Evolutionary conservation across 208 protist genomes (phyloP).

Genomic region (Naegleria lovaniensis): DNA sequence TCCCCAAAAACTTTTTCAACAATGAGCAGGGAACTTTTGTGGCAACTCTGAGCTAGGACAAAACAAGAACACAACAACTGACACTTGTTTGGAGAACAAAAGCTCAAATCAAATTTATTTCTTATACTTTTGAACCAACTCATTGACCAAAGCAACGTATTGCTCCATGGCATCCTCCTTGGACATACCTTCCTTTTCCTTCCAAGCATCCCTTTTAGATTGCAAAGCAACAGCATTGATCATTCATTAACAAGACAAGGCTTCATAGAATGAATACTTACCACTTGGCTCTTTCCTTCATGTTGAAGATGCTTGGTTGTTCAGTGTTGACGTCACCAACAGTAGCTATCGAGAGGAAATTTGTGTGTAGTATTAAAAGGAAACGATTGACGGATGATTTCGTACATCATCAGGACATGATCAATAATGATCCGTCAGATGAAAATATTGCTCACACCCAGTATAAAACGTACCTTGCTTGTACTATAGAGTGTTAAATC

Average conservation of each 20-base stretch:
- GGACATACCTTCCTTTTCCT: slow-evolving; percentile 70
- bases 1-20: too few species aligned
- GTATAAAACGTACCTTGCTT: not conserved
- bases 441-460: too few species aligned
- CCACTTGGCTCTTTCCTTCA: slow-evolving; percentile 5
- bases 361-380: too few species aligned
- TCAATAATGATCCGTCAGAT: too few species aligned
- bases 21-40: too few species aligned
- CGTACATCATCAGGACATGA: too few species aligned
- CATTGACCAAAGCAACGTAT: slow-evolving; percentile 63
- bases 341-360: not conserved
- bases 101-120: not conserved
- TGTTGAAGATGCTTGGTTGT: not conserved
- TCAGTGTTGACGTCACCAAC: slow-evolving; percentile 5
- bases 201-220: slow-evolving; percentile 78
- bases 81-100: too few species aligned
- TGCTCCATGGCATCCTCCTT: slow-evolving; percentile 73
- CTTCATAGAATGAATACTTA: not conserved
- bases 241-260: not conserved
- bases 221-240: not conserved
- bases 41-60: too few species aligned
- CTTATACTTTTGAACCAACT: not conserved
- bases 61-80: too few species aligned
- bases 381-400: too few species aligned
- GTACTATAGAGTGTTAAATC: not conserved